Evolutionary conservation across 345 rosid species (phyloP).

Genomic region (Gossypium herbaceum): DNA sequence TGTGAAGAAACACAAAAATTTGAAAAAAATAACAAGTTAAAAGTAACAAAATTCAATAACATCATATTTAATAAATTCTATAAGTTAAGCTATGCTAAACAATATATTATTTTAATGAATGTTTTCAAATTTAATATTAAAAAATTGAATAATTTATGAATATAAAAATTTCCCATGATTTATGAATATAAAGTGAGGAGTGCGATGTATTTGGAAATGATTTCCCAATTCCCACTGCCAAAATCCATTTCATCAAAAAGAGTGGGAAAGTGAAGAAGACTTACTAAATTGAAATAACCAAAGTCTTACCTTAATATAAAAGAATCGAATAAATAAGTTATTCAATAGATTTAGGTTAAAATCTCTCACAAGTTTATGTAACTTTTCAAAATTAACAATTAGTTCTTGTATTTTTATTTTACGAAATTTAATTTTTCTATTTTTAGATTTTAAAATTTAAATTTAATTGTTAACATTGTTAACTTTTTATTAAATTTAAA

Average conservation of each 20-base stretch:
- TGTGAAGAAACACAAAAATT: neutral
- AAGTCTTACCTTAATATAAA: no score
- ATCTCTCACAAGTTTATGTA: no score
- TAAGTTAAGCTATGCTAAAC: neutral
- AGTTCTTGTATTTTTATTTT: no score
- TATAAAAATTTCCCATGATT: neutral
- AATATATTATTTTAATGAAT: neutral
- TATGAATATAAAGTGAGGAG: neutral
- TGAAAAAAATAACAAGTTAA: neutral
- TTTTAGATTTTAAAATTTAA: no score
- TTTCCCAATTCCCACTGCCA: neutral
- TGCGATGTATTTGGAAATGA: neutral
- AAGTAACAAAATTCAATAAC: neutral
- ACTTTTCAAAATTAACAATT: no score
- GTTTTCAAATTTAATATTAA: neutral
- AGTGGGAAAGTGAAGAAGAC: neutral
- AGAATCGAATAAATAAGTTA: no score
- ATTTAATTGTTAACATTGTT: fast-evolving
- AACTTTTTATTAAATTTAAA: no score
- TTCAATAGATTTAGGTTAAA: no score
- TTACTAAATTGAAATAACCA: no score
- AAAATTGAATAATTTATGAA: neutral
- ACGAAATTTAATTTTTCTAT: fast-evolving
- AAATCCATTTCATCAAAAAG: neutral
- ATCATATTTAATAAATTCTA: neutral